Evolutionary conservation across 306 rosid genomes (phyloP).

Genomic region (Malus fusca): DNA sequence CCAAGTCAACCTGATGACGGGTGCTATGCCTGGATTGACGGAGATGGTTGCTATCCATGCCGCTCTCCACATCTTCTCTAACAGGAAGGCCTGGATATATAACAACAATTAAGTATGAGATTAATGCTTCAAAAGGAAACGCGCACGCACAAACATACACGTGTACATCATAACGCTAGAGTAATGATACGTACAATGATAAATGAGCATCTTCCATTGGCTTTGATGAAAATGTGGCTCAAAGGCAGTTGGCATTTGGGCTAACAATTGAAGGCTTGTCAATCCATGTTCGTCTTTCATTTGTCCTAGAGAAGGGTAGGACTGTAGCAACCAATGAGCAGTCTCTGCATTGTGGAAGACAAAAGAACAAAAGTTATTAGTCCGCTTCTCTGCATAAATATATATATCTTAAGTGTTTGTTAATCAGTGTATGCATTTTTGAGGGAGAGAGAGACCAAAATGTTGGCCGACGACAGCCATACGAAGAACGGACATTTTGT

Average conservation of each 20-base stretch:
- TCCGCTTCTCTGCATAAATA: too few relatives aligned
- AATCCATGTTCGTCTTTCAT: neutral
- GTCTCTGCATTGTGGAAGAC: neutral
- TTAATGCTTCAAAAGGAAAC: neutral
- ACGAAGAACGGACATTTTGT: neutral
- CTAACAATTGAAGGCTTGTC: constrained; percentile 12
- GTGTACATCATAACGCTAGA: neutral
- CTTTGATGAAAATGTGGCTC: neutral
- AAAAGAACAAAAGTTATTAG: neutral
- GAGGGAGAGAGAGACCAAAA: too few relatives aligned
- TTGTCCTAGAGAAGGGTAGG: neutral
- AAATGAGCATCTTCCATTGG: neutral
- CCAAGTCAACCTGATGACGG: neutral
- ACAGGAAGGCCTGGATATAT: neutral
- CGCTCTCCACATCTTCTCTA: neutral
- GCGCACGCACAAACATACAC: too few relatives aligned
- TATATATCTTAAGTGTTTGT: too few relatives aligned
- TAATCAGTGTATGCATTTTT: too few relatives aligned
- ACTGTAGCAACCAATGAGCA: neutral
- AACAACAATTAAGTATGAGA: neutral
- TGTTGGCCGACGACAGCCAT: too few relatives aligned
- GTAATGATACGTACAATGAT: neutral
- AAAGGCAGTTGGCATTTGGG: constrained; percentile 17
- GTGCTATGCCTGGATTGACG: too few relatives aligned
- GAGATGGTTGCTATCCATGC: too few relatives aligned